Percentiles rank a stretch among this genome's conserved stretches.
Conservation (phyloP, 768 basidiomycete species). For the Gelatoporia subvermispora region DNA sequence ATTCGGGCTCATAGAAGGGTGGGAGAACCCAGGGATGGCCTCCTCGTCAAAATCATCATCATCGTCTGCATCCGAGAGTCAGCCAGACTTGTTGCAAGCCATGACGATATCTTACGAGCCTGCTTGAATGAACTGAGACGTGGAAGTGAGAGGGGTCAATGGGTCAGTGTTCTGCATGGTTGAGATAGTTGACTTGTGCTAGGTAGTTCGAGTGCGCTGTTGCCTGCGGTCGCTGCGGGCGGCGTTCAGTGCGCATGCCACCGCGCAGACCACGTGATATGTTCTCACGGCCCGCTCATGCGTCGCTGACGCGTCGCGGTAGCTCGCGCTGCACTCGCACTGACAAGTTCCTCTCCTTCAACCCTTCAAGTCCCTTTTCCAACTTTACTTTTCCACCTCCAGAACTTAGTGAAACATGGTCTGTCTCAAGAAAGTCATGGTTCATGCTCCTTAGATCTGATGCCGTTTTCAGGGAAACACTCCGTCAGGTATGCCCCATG, state of each 20-base stretch:
- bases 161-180: slow-evolving; percentile 17
- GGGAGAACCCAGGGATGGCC: slow-evolving; percentile 73
- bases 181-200: neutral
- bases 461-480: slow-evolving; percentile 57
- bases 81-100: neutral
- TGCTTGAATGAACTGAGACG: slow-evolving; percentile 77
- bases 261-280: slow-evolving; percentile 14
- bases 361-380: neutral
- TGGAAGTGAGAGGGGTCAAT: slow-evolving; percentile 38
- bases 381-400: neutral
- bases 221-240: neutral
- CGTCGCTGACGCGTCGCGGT: slow-evolving; percentile 29
- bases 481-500: slow-evolving; percentile 52
- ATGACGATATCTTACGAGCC: slow-evolving; percentile 34
- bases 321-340: neutral
- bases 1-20: slow-evolving; percentile 47
- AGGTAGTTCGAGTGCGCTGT: neutral
- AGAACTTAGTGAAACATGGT: slow-evolving; percentile 13
- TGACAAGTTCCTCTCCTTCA: slow-evolving; percentile 7
- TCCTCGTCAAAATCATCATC: slow-evolving; percentile 84
- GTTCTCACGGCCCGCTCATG: slow-evolving; percentile 8
- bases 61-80: slow-evolving; percentile 39
- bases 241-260: neutral
- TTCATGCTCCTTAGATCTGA: neutral
- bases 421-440: neutral